These are phyloP conservation scores for Blepharisma japonicum DNA, from an alignment of 73 alveolate genomes.

Conservation along the genomic window DNA sequence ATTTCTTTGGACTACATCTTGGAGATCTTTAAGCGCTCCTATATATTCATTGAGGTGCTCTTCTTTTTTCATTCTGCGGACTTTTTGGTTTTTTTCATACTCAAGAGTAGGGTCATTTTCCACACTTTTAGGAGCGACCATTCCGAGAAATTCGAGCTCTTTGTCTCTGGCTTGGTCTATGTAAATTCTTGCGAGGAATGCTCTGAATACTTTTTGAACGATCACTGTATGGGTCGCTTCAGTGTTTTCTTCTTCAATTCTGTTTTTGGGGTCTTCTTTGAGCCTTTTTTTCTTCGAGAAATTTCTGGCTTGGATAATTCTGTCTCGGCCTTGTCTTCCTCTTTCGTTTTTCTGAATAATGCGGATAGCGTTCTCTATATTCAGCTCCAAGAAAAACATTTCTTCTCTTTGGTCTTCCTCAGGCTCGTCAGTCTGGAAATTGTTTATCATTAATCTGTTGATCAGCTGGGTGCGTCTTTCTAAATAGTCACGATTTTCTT, in stretches of 20 bases:
- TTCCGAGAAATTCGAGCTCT: conserved; percentile 80
- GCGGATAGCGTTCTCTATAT: conserved; percentile 60
- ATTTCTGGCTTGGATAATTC: conserved; percentile 46
- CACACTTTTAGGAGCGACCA: conserved; percentile 49
- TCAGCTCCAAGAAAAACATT: conserved; percentile 57
- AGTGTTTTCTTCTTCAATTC: conserved; percentile 59
- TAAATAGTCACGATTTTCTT: conserved; percentile 66
- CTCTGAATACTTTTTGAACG: conserved; percentile 68
- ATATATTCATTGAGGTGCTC: conserved; percentile 57
- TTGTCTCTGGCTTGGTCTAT: conserved; percentile 71
- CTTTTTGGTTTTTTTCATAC: conserved; percentile 46
- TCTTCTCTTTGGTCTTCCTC: conserved; percentile 70
- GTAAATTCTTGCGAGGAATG: conserved; percentile 75
- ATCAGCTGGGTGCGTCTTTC: conserved; percentile 66
- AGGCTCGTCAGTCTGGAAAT: conserved; percentile 66
- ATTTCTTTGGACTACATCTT: conserved; percentile 64
- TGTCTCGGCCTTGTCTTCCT: conserved; percentile 78
- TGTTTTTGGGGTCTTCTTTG: conserved; percentile 53
- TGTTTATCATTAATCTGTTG: conserved; percentile 47
- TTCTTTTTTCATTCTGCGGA: conserved; percentile 54
- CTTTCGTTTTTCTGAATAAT: conserved; percentile 84
- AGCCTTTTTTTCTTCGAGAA: conserved; percentile 43
- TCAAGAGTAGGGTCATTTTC: conserved; percentile 54
- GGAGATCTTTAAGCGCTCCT: conserved; percentile 62
- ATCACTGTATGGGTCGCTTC: conserved; percentile 59